Evolutionary conservation across 1,284 basidiomycete species (phyloP), one percentile per base, ranked within the genome.

Genomic region (Puccinia polysora): DNA sequence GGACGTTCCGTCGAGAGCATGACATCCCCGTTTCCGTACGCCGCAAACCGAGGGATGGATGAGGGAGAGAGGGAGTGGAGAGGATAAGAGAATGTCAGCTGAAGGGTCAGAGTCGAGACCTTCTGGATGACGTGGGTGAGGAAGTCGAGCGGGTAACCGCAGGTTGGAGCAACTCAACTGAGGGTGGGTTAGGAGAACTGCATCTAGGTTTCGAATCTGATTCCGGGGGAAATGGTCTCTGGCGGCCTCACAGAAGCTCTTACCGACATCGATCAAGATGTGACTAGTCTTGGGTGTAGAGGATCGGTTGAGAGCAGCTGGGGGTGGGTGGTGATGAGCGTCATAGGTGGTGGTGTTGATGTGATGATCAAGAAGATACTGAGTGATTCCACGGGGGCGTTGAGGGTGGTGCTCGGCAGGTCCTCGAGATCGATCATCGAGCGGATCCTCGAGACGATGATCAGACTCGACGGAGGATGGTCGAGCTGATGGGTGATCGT

Each of bases 201-300:
- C 89, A 78, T 90, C 89, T 74, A 91, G 90, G 75, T 82, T 82
- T 73, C 89, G 83, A 64, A 91, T 80, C 14, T 85, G 84, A 77
- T 87, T 86, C 77, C 86, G 86, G 10, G 89, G 89, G 80, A 90
- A 90, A 86, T 87, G 88, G 77, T 91, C 87, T 52, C 88, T 74
- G 2, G 89, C 88, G 56, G 87, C 85, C 14, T 86, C 83, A 77
- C 86, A 86, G 80, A 89, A 91, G 75, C 85, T 89, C 81, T 89
- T 91, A 74, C 88, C 89, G 70, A 86, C 87, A 80, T 91, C 89
- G 77, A 91, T 86, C 12, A 90, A 83, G 74, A 91, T 72, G n/a
- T 59, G 50, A 52, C 32, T 34, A 2, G n/a, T n/a, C n/a, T n/a
- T n/a, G 56, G 4, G 56, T 4, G 4, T 8, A 12, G 18, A 38